A percentile compares a stretch with the other conserved stretches of the same genome.
phyloP scores from a whole-genome alignment of 352 stramenopile genomes.

The Globisporangium nodosum region DNA sequence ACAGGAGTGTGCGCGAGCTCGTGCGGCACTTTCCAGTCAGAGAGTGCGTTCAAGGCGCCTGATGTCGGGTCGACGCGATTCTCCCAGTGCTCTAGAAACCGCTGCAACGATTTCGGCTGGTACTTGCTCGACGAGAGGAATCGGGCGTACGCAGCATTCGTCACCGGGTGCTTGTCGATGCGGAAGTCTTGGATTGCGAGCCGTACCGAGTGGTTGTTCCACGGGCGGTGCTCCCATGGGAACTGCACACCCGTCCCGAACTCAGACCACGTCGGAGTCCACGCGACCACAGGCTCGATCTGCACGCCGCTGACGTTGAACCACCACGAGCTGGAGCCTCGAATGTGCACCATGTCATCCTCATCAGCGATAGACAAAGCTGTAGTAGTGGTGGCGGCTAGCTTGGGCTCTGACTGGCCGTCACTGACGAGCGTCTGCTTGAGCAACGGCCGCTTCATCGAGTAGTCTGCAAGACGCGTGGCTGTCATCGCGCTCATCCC shows the following conservation, averaged over 20 bases:
- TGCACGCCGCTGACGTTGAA: constrained; percentile 80
- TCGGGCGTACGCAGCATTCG: constrained; percentile 55
- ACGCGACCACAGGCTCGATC: constrained; percentile 67
- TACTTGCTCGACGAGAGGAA: constrained; percentile 63
- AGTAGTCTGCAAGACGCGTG: constrained; percentile 41
- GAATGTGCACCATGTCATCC: constrained; percentile 45
- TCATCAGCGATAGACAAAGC: background rate
- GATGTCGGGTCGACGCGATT: constrained; percentile 23
- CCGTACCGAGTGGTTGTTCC: constrained; percentile 63
- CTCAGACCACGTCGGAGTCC: constrained; percentile 51
- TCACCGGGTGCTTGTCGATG: constrained; percentile 73
- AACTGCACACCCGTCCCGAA: constrained; percentile 80
- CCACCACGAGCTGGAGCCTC: constrained; percentile 49
- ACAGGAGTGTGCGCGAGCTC: constrained; percentile 53
- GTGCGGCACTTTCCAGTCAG: constrained; percentile 41
- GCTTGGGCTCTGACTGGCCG: background rate
- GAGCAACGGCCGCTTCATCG: constrained; percentile 27
- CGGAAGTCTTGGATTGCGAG: constrained; percentile 66
- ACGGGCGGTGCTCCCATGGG: constrained; percentile 74
- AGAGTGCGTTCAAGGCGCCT: constrained; percentile 11
- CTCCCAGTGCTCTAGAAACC: constrained; percentile 74
- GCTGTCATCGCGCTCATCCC: constrained; percentile 45
- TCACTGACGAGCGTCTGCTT: constrained; percentile 27
- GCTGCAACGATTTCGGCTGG: constrained; percentile 35
- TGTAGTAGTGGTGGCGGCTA: background rate